Percentiles rank a stretch among this genome's conserved stretches.
phyloP scores from a whole-genome alignment of 139 green algal species.

The Zygnema circumcarinatum region DNA sequence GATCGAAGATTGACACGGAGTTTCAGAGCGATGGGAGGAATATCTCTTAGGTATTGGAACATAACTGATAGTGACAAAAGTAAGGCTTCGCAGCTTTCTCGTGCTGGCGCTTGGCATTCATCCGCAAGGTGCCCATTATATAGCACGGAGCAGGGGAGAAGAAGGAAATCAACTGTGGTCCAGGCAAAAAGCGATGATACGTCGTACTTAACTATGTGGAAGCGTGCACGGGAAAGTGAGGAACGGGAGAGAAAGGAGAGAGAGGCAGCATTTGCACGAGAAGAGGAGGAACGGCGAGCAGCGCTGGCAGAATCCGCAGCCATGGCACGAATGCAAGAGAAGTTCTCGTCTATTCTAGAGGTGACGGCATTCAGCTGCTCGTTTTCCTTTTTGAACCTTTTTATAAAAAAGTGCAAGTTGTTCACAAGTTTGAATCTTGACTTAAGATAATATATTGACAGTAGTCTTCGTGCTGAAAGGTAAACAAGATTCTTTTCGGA shows the following conservation, averaged over 20 bases:
- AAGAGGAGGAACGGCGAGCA: constrained; percentile 4
- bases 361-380: neutral
- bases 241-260: constrained; percentile 34
- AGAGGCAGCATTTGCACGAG: neutral
- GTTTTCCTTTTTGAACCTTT: neutral
- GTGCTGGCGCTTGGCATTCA: too few relatives aligned
- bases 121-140: too few relatives aligned
- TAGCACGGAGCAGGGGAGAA: too few relatives aligned
- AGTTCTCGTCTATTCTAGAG: constrained; percentile 29
- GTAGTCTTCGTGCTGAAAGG: neutral
- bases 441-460: neutral
- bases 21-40: too few relatives aligned
- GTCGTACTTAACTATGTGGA: constrained; percentile 58
- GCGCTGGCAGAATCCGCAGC: neutral
- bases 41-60: too few relatives aligned
- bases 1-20: too few relatives aligned
- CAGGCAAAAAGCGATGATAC: too few relatives aligned
- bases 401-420: neutral
- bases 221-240: constrained; percentile 31
- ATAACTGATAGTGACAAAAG: too few relatives aligned
- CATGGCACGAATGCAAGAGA: constrained; percentile 10
- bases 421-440: neutral
- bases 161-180: too few relatives aligned
- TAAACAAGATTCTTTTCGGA: neutral
- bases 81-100: too few relatives aligned